Conservation (phyloP, 176 grass and related monocot species). For the Aegilops sharonensis region DNA sequence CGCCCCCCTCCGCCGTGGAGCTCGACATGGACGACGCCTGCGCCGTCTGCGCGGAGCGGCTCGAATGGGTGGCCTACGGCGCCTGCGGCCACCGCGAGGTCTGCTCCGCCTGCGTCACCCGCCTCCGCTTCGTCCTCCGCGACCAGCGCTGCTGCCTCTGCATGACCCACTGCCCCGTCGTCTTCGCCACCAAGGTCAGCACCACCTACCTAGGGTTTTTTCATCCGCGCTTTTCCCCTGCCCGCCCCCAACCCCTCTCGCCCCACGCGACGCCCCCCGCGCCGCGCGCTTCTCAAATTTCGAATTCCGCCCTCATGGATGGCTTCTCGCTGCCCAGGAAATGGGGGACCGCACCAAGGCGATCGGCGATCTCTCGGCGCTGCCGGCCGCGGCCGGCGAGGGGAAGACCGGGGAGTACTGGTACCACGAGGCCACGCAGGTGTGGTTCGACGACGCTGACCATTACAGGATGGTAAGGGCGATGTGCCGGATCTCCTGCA, state of each 20-base stretch:
- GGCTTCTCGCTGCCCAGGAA: conserved; percentile 30
- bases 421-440: conserved; percentile 66
- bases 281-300: neutral
- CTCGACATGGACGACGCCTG: conserved; percentile 64
- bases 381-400: conserved; percentile 31
- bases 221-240: neutral
- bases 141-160: conserved; percentile 69
- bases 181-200: conserved; percentile 69
- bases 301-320: neutral
- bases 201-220: conserved; percentile 10
- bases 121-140: conserved; percentile 64
- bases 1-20: neutral
- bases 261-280: neutral
- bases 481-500: conserved; percentile 76
- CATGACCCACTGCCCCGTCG: conserved; percentile 51
- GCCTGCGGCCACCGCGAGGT: conserved; percentile 68
- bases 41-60: conserved; percentile 61
- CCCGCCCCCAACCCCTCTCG: neutral
- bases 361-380: conserved; percentile 55
- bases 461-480: conserved; percentile 67
- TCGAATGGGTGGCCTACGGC: conserved; percentile 76
- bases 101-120: conserved; percentile 68
- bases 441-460: conserved; percentile 61
- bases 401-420: conserved; percentile 61
- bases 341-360: conserved; percentile 59